Conservation (phyloP, 768 basidiomycete species). For the Tephrocybe sp. region DNA sequence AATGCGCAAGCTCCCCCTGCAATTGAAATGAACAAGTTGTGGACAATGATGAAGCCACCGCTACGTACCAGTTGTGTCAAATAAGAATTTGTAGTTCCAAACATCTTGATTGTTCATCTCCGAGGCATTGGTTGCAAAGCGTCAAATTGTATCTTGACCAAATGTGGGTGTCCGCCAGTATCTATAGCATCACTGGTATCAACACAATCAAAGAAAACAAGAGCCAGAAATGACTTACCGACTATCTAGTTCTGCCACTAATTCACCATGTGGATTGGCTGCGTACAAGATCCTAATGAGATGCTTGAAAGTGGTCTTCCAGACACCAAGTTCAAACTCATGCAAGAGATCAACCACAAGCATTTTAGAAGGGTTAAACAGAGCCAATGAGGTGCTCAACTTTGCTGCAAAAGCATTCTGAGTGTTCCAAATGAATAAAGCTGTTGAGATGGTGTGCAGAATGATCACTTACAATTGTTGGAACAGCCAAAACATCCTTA, state of each 20-base stretch:
- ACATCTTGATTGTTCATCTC: slow-evolving; percentile 16
- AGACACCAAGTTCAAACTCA: slow-evolving; percentile 40
- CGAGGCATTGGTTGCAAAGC: slow-evolving; percentile 19
- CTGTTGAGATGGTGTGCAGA: background rate
- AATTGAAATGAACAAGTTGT: background rate
- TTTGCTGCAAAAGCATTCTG: slow-evolving; percentile 25
- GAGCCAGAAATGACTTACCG: slow-evolving; percentile 23
- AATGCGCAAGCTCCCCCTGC: slow-evolving; percentile 3
- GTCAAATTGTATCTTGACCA: slow-evolving; percentile 15
- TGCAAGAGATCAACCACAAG: slow-evolving; percentile 34
- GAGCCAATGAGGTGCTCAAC: no score
- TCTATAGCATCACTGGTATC: background rate
- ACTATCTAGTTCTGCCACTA: slow-evolving; percentile 27
- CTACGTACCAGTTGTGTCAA: slow-evolving; percentile 10
- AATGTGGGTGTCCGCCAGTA: slow-evolving; percentile 5
- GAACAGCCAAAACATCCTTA: slow-evolving; percentile 24
- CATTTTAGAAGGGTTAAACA: slow-evolving; percentile 21
- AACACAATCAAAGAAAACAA: background rate
- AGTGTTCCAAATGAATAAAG: background rate
- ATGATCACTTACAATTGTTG: slow-evolving; percentile 20
- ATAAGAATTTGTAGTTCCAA: slow-evolving; percentile 14
- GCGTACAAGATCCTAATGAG: slow-evolving; percentile 32
- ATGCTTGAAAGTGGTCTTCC: slow-evolving; percentile 36
- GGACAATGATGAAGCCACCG: no score
- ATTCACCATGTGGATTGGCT: slow-evolving; percentile 14